phyloP scores from a whole-genome alignment of 495 filamentous ascomycete genomes.

The Trichocladium uniseriatum region DNA sequence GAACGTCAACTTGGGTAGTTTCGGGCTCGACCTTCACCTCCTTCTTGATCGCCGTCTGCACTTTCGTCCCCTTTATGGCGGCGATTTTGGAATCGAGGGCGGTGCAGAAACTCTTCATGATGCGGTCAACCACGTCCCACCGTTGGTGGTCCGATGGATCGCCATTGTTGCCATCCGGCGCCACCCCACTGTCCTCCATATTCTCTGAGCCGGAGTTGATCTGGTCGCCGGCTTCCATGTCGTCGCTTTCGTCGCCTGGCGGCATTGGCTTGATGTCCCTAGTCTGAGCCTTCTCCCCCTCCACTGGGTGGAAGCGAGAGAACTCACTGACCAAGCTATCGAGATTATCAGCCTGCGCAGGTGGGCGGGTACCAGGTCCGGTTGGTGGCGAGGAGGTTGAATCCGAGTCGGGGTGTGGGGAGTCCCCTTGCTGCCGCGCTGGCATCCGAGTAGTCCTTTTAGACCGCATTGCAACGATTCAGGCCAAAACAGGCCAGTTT shows the following conservation, averaged over 20 bases:
- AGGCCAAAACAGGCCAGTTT: too few relatives aligned
- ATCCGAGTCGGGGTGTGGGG: too few relatives aligned
- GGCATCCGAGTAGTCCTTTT: too few relatives aligned
- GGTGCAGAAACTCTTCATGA: conserved; percentile 20
- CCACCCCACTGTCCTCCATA: not conserved
- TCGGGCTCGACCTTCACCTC: too few relatives aligned
- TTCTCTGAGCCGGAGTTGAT: conserved; percentile 2
- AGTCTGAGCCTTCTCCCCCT: not conserved
- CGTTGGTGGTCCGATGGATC: not conserved
- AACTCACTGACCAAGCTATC: not conserved
- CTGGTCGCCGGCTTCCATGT: not conserved
- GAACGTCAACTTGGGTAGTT: too few relatives aligned
- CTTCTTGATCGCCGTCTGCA: not conserved
- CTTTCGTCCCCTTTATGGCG: not conserved
- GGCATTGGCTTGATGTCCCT: not conserved
- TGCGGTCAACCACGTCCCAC: conserved; percentile 15
- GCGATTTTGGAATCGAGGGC: conserved; percentile 17
- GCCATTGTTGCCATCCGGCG: not conserved
- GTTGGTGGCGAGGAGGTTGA: too few relatives aligned
- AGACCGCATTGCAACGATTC: too few relatives aligned
- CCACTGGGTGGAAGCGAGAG: not conserved
- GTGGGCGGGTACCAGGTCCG: not conserved
- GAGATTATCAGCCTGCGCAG: not conserved
- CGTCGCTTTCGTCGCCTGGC: too few relatives aligned
- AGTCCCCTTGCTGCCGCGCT: too few relatives aligned